Base-by-base conservation (phyloP, 108 stramenopile genomes). In the Skeletonema costatum region DNA sequence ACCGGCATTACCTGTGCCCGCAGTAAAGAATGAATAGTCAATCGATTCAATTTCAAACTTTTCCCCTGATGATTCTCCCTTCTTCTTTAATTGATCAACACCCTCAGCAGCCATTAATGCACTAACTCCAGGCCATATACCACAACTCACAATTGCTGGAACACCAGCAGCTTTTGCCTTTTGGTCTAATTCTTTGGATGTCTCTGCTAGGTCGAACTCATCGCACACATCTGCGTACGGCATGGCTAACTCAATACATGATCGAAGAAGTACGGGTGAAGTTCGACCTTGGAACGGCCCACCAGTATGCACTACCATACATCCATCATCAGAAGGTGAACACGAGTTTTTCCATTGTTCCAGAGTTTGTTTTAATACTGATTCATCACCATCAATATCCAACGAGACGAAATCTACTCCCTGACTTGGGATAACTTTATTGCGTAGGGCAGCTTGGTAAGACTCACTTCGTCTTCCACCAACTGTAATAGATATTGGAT, bases 141-240 rank as follows among this genome's bases (percentile, higher is more conserved):
- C 86, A 53, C 70, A 71, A 58, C 80, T 72, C 14, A 91, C 66
- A 13, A 95, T 81, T 35, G 81, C 78, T 17, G 90, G 71, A 5
- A 88, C 77, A 5, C 72, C 69, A 0, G 36, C 36, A 5, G 80
- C 77, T 32, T 78, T 65, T 0, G 90, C 90, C 25, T 60, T n/a
- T 4, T 66, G 21, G 19, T 64, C 32, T 9, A 68, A 77, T 30
- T 76, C 67, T 73, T 90, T 91, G 33, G 91, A 88, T n/a, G 83
- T 74, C 39, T 70, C 42, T 9, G 89, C 88, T 16, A 92, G 84
- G 33, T 87, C 86, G 65, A 87, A 90, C 50, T 96, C 95, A 65
- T 96, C 95, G 68, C 95, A 96, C 17, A 96, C 95, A 75, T 96
- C 95, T 2, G 90, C 85, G 70, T 96, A 96, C 13, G 87, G 87